Evolutionary conservation across 192 early-diverging fungal species (phyloP).

Genomic region (Paraglomus brasilianum): DNA sequence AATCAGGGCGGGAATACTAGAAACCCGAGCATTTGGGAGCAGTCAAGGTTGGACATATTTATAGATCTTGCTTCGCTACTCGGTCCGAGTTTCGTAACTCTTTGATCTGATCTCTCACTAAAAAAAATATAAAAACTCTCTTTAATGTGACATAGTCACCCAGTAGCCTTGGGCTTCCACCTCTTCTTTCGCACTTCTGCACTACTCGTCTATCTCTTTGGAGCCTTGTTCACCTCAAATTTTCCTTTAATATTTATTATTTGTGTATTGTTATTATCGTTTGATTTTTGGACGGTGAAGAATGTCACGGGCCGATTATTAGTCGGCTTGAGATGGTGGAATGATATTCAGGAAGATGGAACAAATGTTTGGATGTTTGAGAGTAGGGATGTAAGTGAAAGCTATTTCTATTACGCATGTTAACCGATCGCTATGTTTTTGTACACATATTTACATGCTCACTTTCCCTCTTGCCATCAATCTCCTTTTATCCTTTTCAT

Average conservation of each 20-base stretch:
- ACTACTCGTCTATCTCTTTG: conserved; percentile 83
- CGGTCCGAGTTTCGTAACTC: background rate
- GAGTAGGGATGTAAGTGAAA: conserved; percentile 68
- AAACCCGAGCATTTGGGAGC: conserved; percentile 25
- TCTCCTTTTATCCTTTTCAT: conserved; percentile 3
- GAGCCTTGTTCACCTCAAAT: conserved; percentile 76
- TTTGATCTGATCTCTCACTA: background rate
- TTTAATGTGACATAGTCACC: conserved; percentile 62
- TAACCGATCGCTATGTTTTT: background rate
- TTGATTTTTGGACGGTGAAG: conserved; percentile 99
- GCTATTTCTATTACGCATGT: background rate
- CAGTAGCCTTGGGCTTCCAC: conserved; percentile 87
- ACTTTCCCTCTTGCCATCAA: conserved; percentile 18
- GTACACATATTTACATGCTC: conserved; percentile 16
- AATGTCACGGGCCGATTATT: conserved; percentile 95
- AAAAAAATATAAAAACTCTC: background rate
- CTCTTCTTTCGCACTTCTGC: conserved; percentile 83
- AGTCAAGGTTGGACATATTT: conserved; percentile 15
- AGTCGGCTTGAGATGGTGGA: conserved; percentile 99
- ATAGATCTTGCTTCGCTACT: background rate
- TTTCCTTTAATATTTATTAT: conserved; percentile 92
- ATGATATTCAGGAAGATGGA: conserved; percentile 95
- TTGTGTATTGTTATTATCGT: conserved; percentile 85
- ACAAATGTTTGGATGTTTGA: conserved; percentile 97
- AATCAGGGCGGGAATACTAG: background rate